These are phyloP conservation scores for Leccinum fuscescens DNA, from an alignment of 1,284 basidiomycete genomes.

Conservation along the genomic window DNA sequence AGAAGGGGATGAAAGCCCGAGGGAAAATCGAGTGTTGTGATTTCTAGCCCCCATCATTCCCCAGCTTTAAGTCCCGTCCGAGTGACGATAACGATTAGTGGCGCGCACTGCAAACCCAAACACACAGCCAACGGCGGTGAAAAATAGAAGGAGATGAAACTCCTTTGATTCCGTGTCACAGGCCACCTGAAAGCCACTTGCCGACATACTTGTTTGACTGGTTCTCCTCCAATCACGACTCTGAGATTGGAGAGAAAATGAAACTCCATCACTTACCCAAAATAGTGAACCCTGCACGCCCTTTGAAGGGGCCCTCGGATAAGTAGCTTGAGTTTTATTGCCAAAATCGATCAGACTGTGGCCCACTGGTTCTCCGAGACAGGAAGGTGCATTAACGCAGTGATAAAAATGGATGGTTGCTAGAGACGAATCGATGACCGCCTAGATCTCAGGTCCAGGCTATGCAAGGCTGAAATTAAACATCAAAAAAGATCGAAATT, in stretches of 20 bases:
- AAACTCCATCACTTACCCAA: neutral
- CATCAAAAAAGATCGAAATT: too few relatives aligned
- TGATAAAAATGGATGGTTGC: too few relatives aligned
- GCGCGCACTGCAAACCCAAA: neutral
- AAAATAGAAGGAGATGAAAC: neutral
- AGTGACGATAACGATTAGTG: neutral
- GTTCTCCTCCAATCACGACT: neutral
- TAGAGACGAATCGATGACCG: too few relatives aligned
- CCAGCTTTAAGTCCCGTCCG: neutral
- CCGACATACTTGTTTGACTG: neutral
- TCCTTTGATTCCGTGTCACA: neutral
- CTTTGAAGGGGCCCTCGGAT: too few relatives aligned
- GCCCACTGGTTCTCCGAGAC: too few relatives aligned
- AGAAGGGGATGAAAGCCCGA: neutral
- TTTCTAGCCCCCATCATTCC: neutral
- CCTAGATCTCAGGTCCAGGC: too few relatives aligned
- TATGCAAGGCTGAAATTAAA: too few relatives aligned
- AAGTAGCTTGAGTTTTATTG: too few relatives aligned
- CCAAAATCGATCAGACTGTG: too few relatives aligned
- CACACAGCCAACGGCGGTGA: neutral
- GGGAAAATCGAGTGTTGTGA: neutral
- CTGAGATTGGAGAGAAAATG: neutral
- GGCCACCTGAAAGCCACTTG: neutral
- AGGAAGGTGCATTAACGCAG: too few relatives aligned
- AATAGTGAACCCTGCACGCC: neutral